Base-by-base conservation (phyloP, 805 yeast species). In the Ogataea haglerorum region DNA sequence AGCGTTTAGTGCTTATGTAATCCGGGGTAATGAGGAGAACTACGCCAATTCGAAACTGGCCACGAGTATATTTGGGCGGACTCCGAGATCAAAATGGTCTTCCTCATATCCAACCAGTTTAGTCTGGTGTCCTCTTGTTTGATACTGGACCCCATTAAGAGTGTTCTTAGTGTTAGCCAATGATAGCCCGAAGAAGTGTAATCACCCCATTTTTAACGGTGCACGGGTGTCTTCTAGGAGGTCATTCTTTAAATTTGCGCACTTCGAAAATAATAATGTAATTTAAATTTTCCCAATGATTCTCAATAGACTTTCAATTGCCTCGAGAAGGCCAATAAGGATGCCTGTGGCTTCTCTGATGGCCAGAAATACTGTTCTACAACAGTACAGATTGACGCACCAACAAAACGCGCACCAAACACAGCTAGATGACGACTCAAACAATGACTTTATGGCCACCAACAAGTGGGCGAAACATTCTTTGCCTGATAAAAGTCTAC, bases 401-500 rank as follows among this genome's bases (percentile, higher is more conserved):
- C 34, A 26, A 16, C 40, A 37, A 18, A 33, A 34, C 6, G 25
- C 38, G 17, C 49, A 40, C 33, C 38, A 32, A 25, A 44, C 32
- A 26, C 47, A 34, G 12, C 21, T 31, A 6, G 41, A 42, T 13
- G 43, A 40, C 14, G 47, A 44, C n/a, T 37, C 45, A 19, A 35
- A 30, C 17, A 34, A 40, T 18, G 27, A 46, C 2, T 30, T 30
- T 10, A 21, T 38, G 37, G 10, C 25, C 17, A 27, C 37, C 29
- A 38, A 28, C 22, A 57, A 51, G 29, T 61, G 66, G 66, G 44
- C 65, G 1, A 57, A 58, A 37, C 65, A 61, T 38, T 51, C 58
- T 6, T 48, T 61, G 27, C 51, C 59, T 6, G 47, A 39, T 10
- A 46, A 49, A 18, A 32, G 25, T 18, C 33, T 42, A 8, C 33